Percentiles rank a stretch among this genome's conserved stretches.
These are phyloP conservation scores for Salix purpurea DNA, from an alignment of 345 rosid species.

Conservation along the genomic window DNA sequence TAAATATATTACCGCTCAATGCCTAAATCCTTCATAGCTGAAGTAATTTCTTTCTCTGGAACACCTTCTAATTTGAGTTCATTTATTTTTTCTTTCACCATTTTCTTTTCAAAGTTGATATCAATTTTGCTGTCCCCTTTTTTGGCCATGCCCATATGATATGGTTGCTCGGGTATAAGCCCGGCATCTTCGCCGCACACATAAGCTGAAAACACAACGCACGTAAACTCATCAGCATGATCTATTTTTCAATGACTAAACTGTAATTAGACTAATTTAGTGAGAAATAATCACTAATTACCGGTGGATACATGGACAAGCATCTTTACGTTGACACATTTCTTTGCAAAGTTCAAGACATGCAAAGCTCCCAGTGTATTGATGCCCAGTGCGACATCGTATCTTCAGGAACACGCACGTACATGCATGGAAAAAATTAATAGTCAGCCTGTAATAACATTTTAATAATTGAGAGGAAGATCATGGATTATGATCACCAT, in stretches of 20 bases:
- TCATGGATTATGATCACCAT: background rate
- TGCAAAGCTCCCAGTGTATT: conserved; percentile 57
- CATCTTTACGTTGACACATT: conserved; percentile 41
- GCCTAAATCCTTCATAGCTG: conserved; percentile 57
- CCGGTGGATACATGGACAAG: conserved; percentile 49
- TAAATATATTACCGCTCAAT: conserved; percentile 33
- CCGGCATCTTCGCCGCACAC: conserved; percentile 59
- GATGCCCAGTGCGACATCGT: conserved; percentile 46
- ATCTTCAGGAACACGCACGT: conserved; percentile 1
- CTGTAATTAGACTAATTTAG: background rate
- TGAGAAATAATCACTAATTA: background rate
- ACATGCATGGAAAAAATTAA: background rate
- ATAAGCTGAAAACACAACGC: conserved; percentile 40
- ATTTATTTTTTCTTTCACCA: conserved; percentile 40
- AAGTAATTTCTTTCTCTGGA: conserved; percentile 34
- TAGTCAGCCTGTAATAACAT: background rate
- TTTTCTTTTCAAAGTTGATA: conserved; percentile 42
- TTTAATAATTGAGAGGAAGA: background rate
- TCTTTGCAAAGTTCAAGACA: conserved; percentile 46
- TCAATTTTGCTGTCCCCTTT: conserved; percentile 49
- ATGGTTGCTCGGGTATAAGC: conserved; percentile 38
- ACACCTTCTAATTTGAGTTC: conserved; percentile 38
- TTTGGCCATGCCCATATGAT: conserved; percentile 48
- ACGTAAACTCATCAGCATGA: background rate
- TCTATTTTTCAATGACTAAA: too few relatives aligned